These are phyloP conservation scores for Digitaria exilis DNA, from an alignment of 202 grass and related monocot genomes.

Conservation along the genomic window DNA sequence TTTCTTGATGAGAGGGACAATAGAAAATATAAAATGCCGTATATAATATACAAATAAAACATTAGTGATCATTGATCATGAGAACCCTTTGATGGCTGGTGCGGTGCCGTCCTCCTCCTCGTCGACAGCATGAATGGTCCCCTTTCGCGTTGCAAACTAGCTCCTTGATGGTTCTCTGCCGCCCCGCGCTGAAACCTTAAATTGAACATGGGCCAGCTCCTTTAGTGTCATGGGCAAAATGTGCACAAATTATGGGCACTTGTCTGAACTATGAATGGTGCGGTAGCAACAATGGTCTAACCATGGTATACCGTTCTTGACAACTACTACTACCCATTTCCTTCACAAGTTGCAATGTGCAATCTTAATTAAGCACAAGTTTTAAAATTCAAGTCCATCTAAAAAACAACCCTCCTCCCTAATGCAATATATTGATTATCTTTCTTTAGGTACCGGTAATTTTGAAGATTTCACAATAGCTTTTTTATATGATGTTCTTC, in stretches of 20 bases:
- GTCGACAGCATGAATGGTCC: background rate
- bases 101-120: background rate
- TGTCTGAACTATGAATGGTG: background rate
- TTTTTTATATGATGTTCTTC: too few species aligned
- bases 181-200: background rate
- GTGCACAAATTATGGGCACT: background rate
- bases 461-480: too few species aligned
- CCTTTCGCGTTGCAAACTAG: background rate
- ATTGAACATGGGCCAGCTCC: background rate
- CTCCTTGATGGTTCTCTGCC: background rate
- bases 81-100: background rate
- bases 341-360: background rate
- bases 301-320: background rate
- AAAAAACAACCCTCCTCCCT: too few species aligned
- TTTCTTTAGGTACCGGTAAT: background rate
- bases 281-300: background rate
- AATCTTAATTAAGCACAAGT: background rate
- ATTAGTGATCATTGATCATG: background rate
- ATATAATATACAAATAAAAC: too few species aligned
- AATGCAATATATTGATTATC: background rate
- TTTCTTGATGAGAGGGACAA: background rate
- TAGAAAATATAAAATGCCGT: too few species aligned
- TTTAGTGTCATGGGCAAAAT: conserved; percentile 3
- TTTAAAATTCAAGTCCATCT: too few species aligned
- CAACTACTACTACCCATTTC: background rate